Conservation (phyloP, 2,329 filamentous ascomycete genomes). For the Cladorrhinum sp. region DNA sequence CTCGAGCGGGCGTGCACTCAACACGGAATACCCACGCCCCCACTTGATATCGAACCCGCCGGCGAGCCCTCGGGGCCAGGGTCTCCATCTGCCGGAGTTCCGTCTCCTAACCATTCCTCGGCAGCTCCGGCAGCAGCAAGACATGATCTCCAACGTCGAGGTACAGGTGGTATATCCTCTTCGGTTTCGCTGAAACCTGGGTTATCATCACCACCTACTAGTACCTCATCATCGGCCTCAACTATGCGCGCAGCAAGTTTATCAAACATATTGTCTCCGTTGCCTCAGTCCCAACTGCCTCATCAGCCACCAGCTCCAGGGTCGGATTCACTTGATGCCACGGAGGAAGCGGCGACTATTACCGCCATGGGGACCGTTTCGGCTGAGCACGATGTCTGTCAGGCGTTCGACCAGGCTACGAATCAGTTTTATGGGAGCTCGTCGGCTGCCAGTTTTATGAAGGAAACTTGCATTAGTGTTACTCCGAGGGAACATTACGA, state of each 20-base stretch:
- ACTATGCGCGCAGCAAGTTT: background rate
- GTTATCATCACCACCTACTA: background rate
- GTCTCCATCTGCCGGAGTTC: background rate
- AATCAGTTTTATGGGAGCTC: constrained; percentile 40
- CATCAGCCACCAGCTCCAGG: background rate
- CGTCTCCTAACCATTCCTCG: background rate
- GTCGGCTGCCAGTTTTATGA: constrained; percentile 39
- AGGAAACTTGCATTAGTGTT: constrained; percentile 31
- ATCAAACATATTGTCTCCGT: background rate
- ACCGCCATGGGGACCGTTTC: constrained; percentile 39
- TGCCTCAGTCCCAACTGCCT: background rate
- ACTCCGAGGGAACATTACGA: background rate
- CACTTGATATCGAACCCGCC: constrained; percentile 9
- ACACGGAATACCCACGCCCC: constrained; percentile 17
- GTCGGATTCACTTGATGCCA: constrained; percentile 17
- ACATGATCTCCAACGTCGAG: no score
- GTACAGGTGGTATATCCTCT: no score
- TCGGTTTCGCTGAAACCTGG: no score
- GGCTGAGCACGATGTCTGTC: constrained; percentile 26
- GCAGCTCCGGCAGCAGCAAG: background rate
- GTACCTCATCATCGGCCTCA: background rate
- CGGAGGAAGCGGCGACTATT: constrained; percentile 26
- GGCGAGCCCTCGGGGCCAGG: background rate
- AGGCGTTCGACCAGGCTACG: constrained; percentile 23
- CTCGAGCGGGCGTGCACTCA: constrained; percentile 27